Evolutionary conservation across 306 rosid genomes (phyloP).

Genomic region (Casuarina glauca): DNA sequence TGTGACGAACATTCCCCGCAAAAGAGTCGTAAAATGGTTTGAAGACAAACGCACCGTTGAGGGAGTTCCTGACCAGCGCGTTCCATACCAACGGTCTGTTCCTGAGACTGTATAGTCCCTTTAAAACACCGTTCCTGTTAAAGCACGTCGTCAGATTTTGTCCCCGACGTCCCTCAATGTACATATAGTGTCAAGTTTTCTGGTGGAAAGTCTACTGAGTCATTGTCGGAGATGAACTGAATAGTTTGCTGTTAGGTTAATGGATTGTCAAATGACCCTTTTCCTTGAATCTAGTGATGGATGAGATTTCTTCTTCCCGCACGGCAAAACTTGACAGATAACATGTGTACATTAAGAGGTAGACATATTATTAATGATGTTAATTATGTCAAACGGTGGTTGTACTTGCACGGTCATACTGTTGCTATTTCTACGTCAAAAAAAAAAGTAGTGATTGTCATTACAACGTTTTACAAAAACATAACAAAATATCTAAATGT

Average conservation of each 20-base stretch:
- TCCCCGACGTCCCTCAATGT: not conserved
- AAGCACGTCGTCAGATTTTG: not conserved
- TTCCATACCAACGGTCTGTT: constrained; percentile 59
- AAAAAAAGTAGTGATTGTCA: not conserved
- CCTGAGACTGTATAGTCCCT: constrained; percentile 32
- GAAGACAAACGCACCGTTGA: constrained; percentile 87
- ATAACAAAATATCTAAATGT: too few relatives aligned
- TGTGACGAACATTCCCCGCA: constrained; percentile 82
- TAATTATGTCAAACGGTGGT: too few relatives aligned
- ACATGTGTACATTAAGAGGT: too few relatives aligned
- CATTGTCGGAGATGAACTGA: too few relatives aligned
- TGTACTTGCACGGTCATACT: too few relatives aligned
- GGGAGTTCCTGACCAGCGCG: constrained; percentile 64
- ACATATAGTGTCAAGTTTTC: not conserved
- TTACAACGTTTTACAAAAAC: not conserved
- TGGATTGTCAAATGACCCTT: too few relatives aligned
- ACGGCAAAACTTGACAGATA: too few relatives aligned
- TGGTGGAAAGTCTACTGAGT: not conserved
- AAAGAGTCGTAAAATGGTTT: constrained; percentile 83
- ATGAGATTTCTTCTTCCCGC: too few relatives aligned
- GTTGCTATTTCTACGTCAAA: not conserved
- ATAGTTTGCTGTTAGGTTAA: too few relatives aligned
- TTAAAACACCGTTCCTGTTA: constrained; percentile 1
- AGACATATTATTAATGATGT: too few relatives aligned
- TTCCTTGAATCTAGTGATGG: not conserved